phyloP scores from a whole-genome alignment of 306 rosid species.

The Cucumis cinereus region DNA sequence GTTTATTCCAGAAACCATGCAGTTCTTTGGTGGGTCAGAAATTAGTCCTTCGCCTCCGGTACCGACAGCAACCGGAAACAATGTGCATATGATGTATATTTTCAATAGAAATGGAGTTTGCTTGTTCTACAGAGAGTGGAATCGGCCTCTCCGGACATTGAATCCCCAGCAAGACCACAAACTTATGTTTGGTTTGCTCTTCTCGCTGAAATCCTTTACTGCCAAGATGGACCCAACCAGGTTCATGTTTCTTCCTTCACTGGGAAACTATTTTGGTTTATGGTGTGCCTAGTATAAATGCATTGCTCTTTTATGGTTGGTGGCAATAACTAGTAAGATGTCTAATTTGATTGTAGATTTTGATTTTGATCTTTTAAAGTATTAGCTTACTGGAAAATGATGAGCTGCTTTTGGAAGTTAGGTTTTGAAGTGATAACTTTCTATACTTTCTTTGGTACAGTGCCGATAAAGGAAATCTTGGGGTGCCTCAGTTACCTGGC shows the following conservation, averaged over 20 bases:
- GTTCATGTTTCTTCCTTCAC: neutral
- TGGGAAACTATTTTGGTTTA: neutral
- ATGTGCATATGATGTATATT: constrained; percentile 85
- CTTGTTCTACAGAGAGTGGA: constrained; percentile 89
- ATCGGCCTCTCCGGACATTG: constrained; percentile 78
- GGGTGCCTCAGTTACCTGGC: constrained; percentile 89
- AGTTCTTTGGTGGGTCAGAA: constrained; percentile 90
- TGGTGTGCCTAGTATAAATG: neutral
- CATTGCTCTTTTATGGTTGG: neutral
- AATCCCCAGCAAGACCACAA: constrained; percentile 86
- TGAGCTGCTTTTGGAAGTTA: neutral
- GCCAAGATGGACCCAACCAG: constrained; percentile 90
- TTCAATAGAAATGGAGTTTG: constrained; percentile 88
- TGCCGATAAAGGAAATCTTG: constrained; percentile 82
- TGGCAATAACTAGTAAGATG: neutral
- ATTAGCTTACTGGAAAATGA: neutral
- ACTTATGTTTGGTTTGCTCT: constrained; percentile 92
- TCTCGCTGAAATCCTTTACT: constrained; percentile 86
- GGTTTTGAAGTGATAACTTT: neutral
- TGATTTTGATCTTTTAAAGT: neutral
- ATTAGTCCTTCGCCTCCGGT: constrained; percentile 94
- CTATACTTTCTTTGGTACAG: constrained; percentile 27
- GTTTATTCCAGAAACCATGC: constrained; percentile 36
- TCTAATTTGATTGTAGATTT: neutral
- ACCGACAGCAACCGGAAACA: constrained; percentile 70